phyloP scores from a whole-genome alignment of 2,329 filamentous ascomycete genomes.

The Phialocephala subalpina region DNA sequence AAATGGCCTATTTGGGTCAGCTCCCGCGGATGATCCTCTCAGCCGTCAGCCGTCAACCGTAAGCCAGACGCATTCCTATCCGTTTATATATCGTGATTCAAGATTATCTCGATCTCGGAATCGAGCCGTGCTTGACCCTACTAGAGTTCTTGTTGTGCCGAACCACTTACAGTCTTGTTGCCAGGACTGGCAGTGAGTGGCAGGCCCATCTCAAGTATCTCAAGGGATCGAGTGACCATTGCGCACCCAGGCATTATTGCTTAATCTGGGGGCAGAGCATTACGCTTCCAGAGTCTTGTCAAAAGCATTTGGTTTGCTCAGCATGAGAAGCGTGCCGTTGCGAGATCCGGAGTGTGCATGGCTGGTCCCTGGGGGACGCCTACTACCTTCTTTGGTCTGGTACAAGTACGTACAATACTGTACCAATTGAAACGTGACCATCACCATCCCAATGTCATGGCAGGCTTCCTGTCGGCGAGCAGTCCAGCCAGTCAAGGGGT shows the following conservation, averaged over 20 bases:
- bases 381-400: background rate
- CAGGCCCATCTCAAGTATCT: constrained; percentile 1
- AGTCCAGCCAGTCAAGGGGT: background rate
- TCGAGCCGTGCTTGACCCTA: constrained; percentile 12
- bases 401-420: background rate
- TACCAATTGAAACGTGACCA: constrained; percentile 12
- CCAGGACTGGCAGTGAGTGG: background rate
- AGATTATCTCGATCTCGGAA: constrained; percentile 25
- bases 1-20: background rate
- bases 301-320: constrained; percentile 1
- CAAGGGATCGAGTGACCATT: background rate
- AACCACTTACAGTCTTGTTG: background rate
- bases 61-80: background rate
- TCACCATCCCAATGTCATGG: background rate
- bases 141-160: background rate
- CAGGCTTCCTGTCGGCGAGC: background rate
- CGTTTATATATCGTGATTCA: constrained; percentile 7
- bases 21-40: constrained; percentile 14
- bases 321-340: constrained; percentile 28
- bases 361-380: background rate
- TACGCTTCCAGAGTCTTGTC: constrained; percentile 9
- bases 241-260: background rate
- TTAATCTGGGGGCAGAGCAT: background rate
- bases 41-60: constrained; percentile 2
- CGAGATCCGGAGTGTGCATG: constrained; percentile 27